Conservation (phyloP, 2,329 filamentous ascomycete genomes). For the Setomelanomma holmii region DNA sequence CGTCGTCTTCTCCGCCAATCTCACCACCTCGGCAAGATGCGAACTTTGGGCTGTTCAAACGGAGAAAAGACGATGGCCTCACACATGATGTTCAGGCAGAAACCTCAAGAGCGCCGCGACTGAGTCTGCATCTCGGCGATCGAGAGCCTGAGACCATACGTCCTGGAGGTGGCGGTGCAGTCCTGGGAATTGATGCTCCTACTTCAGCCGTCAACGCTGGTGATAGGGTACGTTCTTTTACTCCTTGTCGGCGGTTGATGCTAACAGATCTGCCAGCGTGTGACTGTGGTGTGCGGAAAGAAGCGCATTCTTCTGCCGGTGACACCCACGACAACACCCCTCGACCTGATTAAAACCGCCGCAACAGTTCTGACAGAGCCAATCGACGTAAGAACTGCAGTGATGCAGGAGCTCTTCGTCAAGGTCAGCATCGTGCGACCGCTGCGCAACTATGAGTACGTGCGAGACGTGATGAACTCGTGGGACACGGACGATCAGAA, state of each 20-base stretch:
- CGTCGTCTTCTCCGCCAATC: slow-evolving; percentile 27
- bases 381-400: slow-evolving; percentile 69
- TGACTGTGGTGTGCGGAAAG: slow-evolving; percentile 75
- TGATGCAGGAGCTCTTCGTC: slow-evolving; percentile 80
- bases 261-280: slow-evolving; percentile 59
- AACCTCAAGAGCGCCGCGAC: slow-evolving; percentile 25
- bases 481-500: slow-evolving; percentile 88
- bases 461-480: slow-evolving; percentile 89
- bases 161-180: slow-evolving; percentile 55
- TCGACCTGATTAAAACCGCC: slow-evolving; percentile 75
- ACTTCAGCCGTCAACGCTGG: slow-evolving; percentile 81
- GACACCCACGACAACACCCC: slow-evolving; percentile 74
- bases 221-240: slow-evolving; percentile 67
- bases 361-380: slow-evolving; percentile 67
- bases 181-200: slow-evolving; percentile 74
- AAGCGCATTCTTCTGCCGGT: slow-evolving; percentile 75
- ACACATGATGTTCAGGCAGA: slow-evolving; percentile 26
- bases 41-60: slow-evolving; percentile 43
- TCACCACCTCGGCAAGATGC: slow-evolving; percentile 41
- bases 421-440: slow-evolving; percentile 81
- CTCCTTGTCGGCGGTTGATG: not conserved
- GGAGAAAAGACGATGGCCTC: slow-evolving; percentile 41
- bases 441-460: slow-evolving; percentile 82
- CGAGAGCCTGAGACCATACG: slow-evolving; percentile 46
- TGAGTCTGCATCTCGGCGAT: slow-evolving; percentile 26